phyloP scores from a whole-genome alignment of 306 rosid species.

The Crataegus laevigata region DNA sequence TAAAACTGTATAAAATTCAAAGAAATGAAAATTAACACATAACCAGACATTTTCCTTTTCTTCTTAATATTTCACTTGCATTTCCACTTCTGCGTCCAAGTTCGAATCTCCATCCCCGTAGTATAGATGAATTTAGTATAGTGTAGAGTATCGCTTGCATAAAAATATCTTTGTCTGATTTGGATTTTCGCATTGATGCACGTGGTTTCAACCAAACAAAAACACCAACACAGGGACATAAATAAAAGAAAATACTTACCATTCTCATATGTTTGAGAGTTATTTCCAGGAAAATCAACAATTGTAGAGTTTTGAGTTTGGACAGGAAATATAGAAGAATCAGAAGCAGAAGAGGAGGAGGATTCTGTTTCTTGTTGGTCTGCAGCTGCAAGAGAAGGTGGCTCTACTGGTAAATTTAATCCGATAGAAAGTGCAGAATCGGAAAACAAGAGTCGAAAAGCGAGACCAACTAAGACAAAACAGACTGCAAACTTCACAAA shows the following conservation, averaged over 20 bases:
- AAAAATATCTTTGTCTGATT: neutral
- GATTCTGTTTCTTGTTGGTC: neutral
- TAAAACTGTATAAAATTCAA: too few relatives aligned
- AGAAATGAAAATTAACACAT: too few relatives aligned
- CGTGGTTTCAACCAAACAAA: neutral
- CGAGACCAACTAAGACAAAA: constrained; percentile 32
- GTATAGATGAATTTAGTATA: too few relatives aligned
- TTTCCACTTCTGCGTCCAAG: too few relatives aligned
- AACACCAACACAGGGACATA: neutral
- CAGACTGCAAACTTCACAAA: constrained; percentile 29
- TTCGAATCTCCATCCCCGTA: too few relatives aligned
- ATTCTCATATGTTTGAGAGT: constrained; percentile 9
- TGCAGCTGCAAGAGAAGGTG: constrained; percentile 6
- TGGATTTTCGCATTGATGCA: neutral
- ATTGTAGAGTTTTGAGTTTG: constrained; percentile 5
- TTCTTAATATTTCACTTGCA: too few relatives aligned
- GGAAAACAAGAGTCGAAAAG: constrained; percentile 28
- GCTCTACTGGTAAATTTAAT: neutral
- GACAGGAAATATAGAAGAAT: neutral
- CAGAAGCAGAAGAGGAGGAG: neutral
- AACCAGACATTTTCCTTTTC: too few relatives aligned
- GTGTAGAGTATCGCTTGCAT: too few relatives aligned
- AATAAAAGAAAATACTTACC: constrained; percentile 13
- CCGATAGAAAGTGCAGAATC: constrained; percentile 10
- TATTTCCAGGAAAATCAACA: constrained; percentile 12